Evolutionary conservation across 1,139 yeast genomes (phyloP), one percentile per base, ranked within the genome.

Genomic region (Candida neerlandica): DNA sequence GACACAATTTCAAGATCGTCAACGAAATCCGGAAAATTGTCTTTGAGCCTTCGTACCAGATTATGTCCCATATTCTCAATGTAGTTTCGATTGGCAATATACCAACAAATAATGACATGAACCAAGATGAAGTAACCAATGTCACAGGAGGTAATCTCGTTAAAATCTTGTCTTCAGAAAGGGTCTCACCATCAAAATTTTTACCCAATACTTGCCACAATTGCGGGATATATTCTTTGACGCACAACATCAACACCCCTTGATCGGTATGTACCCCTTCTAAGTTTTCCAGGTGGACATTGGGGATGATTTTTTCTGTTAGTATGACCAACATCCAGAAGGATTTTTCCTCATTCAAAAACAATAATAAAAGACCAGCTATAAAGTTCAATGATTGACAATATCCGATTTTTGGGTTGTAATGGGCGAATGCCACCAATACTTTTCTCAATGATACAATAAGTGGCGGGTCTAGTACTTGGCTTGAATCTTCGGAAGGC

Each of bases 231-330:
- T 89, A 85, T 61, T 94, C 96, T 57, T 85, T 82, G 26, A 92
- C 76, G 58, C 96, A 88, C 34, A 92, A 74, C 89, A 94, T 86
- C 48, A 94, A 70, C 2, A 94, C 96, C 7, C 98, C 99, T 65
- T 94, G 99, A 63, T 94, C 96, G 18, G 95, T 81, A 62, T 90
- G 94, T 18, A 94, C 97, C 38, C 98, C 99, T 70, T 94, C 98
- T 16, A 94, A 71, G 58, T 86, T 86, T 23, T 89, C 81, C 52
- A 92, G 94, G 67, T 94, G 99, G 14, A 92, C 92, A 9, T 96
- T 96, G 0, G 98, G 97, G 27, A 95, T 77, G 54, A 88, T 89
- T 48, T 85, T 71, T 50, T 91, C 94, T 0, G 97, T 90, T 43
- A 92, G 81, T 27, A 91, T 89, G 3, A 90, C 96, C 59, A 94